Conservation (phyloP, 2,329 filamentous ascomycete species). For the Xylaria sp. region DNA sequence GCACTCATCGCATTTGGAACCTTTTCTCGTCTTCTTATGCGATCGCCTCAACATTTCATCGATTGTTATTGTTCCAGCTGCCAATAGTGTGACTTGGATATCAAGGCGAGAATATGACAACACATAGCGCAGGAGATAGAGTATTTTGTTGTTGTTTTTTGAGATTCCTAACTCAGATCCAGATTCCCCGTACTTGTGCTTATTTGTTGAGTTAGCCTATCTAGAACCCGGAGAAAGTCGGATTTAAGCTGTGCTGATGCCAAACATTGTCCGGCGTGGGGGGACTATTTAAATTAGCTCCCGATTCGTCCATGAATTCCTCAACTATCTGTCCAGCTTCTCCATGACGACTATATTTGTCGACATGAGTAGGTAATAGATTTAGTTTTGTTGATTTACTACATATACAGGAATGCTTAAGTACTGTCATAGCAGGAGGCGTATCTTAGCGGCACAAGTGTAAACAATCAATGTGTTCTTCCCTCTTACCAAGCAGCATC, state of each 20-base stretch:
- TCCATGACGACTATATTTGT: background rate
- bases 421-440: background rate
- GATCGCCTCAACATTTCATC: slow-evolving; percentile 30
- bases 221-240: background rate
- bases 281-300: background rate
- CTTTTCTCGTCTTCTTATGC: slow-evolving; percentile 36
- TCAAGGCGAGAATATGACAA: background rate
- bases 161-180: background rate
- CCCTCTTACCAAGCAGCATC: background rate
- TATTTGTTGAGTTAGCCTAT: background rate
- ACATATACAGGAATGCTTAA: background rate
- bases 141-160: background rate
- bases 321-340: background rate
- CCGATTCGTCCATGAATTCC: background rate
- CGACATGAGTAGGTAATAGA: background rate
- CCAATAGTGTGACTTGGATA: background rate
- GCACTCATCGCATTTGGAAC: slow-evolving; percentile 35
- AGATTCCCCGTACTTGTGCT: too few species aligned
- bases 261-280: background rate
- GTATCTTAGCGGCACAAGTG: background rate
- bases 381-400: background rate
- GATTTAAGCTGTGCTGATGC: slow-evolving; percentile 10
- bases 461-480: too few species aligned
- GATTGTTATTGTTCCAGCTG: background rate
- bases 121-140: background rate